Evolutionary conservation across 2,329 filamentous ascomycete species (phyloP).

Genomic region (Phialophora chinensis): DNA sequence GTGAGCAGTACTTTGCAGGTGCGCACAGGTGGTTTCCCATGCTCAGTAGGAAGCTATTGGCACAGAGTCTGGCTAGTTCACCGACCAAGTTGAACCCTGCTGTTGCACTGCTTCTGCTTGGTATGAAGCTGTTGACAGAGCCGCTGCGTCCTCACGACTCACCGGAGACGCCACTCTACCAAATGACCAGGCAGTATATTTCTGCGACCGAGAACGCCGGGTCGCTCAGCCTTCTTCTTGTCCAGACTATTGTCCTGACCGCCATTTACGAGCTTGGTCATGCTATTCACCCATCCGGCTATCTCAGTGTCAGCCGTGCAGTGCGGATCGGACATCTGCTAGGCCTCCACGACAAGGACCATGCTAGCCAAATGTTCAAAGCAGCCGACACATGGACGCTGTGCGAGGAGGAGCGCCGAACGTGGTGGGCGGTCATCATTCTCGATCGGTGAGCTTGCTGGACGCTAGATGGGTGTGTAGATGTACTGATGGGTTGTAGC

Average conservation of each 20-base stretch:
- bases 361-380: conserved; percentile 42
- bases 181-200: not conserved
- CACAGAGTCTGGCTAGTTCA: conserved; percentile 22
- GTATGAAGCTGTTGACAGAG: conserved; percentile 38
- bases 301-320: conserved; percentile 41
- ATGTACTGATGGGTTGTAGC: conserved; percentile 22
- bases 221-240: conserved; percentile 36
- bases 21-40: conserved; percentile 37
- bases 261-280: conserved; percentile 47
- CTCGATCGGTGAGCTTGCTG: conserved; percentile 43
- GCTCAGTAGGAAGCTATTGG: conserved; percentile 23
- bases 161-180: conserved; percentile 27
- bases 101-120: conserved; percentile 39
- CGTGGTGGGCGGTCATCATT: conserved; percentile 46
- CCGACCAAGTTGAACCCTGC: conserved; percentile 33
- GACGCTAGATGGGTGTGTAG: not conserved
- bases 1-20: conserved; percentile 21
- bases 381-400: conserved; percentile 41
- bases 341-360: conserved; percentile 41
- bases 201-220: conserved; percentile 19
- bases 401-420: conserved; percentile 45
- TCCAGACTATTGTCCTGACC: conserved; percentile 42
- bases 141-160: conserved; percentile 14
- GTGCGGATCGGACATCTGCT: conserved; percentile 40
- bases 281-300: conserved; percentile 46